phyloP scores from a whole-genome alignment of 2,329 filamentous ascomycete genomes.

The Fusarium fujikuroi region DNA sequence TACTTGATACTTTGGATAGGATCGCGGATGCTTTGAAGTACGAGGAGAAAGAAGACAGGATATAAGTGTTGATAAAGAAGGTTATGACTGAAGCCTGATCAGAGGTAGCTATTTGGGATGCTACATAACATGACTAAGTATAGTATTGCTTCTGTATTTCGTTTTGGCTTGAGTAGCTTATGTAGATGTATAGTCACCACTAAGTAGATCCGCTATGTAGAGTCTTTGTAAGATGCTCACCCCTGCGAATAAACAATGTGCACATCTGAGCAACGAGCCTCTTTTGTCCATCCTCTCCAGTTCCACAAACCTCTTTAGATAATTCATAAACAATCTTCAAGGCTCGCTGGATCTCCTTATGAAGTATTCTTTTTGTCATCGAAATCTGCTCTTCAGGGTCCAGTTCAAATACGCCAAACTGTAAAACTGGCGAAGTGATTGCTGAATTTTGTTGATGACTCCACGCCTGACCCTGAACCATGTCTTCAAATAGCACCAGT shows the following conservation, averaged over 20 bases:
- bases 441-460: not conserved
- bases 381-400: not conserved
- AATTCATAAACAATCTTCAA: not conserved
- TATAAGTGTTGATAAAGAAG: not conserved
- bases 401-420: not conserved
- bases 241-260: not conserved
- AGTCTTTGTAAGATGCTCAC: not conserved
- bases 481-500: not conserved
- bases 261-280: not conserved
- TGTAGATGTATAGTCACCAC: accelerated
- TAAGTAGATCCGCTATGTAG: too few relatives aligned
- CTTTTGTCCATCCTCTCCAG: not conserved
- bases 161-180: not conserved
- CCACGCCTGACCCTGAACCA: not conserved
- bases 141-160: not conserved
- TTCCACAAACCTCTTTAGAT: not conserved
- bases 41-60: too few relatives aligned
- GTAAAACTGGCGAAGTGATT: not conserved
- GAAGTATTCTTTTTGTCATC: not conserved
- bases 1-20: not conserved
- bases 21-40: not conserved
- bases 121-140: accelerated
- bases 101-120: too few relatives aligned
- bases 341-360: not conserved
- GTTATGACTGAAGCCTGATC: not conserved